A percentile compares a stretch with the other conserved stretches of the same genome.
phyloP scores from a whole-genome alignment of 768 basidiomycete species.

The Lyophyllum shimeji region DNA sequence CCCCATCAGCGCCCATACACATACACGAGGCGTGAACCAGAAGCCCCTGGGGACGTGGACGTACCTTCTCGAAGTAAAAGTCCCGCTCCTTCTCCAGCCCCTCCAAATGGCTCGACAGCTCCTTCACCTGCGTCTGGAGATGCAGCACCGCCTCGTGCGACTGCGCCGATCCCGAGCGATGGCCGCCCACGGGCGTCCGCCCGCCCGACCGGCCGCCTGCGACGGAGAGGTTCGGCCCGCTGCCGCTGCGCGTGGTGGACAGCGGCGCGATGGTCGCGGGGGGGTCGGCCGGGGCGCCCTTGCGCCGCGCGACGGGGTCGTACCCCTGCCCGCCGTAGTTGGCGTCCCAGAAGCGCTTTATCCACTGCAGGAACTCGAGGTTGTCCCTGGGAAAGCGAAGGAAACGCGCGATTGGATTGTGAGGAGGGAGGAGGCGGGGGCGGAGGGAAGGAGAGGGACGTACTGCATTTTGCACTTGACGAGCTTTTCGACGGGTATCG shows the following conservation, averaged over 20 bases:
- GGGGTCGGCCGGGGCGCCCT: conserved; percentile 71
- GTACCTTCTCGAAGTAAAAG: conserved; percentile 97
- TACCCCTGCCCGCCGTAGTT: conserved; percentile 89
- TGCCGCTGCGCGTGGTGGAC: conserved; percentile 36
- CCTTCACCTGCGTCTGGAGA: conserved; percentile 76
- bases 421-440: no score
- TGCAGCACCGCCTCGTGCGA: conserved; percentile 66
- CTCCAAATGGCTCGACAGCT: conserved; percentile 80
- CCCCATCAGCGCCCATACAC: no score
- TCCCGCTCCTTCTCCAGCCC: conserved; percentile 96
- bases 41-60: conserved; percentile 14
- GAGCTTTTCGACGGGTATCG: conserved; percentile 92
- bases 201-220: conserved; percentile 54
- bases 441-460: no score
- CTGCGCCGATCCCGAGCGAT: conserved; percentile 63
- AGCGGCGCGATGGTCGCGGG: conserved; percentile 81
- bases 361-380: conserved; percentile 97
- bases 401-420: no score
- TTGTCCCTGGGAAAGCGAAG: conserved; percentile 79
- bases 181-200: conserved; percentile 70
- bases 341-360: conserved; percentile 92
- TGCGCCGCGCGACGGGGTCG: conserved; percentile 80
- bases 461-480: conserved; percentile 99
- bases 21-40: background rate
- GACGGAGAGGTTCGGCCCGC: conserved; percentile 21